These are phyloP conservation scores for Hypoxylon fragiforme DNA, from an alignment of 495 filamentous ascomycete species.

Conservation along the genomic window DNA sequence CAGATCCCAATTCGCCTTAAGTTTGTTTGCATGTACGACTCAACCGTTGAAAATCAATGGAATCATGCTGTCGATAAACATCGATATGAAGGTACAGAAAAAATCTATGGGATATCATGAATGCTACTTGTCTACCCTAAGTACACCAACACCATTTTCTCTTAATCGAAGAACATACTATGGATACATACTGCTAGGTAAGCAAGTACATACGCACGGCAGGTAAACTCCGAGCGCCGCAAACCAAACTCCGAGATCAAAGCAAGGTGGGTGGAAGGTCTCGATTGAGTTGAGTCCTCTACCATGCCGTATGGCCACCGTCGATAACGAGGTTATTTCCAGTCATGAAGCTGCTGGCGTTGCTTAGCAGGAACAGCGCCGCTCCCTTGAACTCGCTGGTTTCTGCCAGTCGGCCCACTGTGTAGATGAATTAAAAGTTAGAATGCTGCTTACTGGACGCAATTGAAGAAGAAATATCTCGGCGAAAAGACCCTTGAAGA, in stretches of 20 bases:
- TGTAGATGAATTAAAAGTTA: no score
- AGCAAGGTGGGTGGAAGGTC: neutral
- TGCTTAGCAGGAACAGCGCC: slow-evolving; percentile 59
- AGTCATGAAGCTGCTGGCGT: slow-evolving; percentile 74
- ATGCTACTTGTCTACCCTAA: neutral
- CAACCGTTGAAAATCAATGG: no score
- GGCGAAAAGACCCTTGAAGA: neutral
- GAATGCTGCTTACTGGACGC: no score
- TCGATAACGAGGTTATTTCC: slow-evolving; percentile 63
- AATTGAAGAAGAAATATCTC: neutral
- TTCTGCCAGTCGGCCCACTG: slow-evolving; percentile 60
- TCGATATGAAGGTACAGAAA: no score
- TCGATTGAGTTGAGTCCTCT: neutral
- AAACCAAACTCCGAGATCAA: slow-evolving; percentile 13
- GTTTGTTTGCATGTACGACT: no score
- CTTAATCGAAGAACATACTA: no score
- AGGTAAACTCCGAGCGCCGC: slow-evolving; percentile 1
- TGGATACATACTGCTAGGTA: neutral
- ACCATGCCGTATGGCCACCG: slow-evolving; percentile 60
- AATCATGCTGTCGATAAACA: no score
- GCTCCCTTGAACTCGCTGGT: slow-evolving; percentile 70
- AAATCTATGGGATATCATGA: neutral
- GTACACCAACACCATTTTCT: no score
- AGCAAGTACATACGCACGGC: neutral
- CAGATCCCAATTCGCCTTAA: no score